Evolutionary conservation across 164 flowering plant genomes (phyloP), one percentile per base, ranked within the genome.

Genomic region (Tinospora cordifolia): DNA sequence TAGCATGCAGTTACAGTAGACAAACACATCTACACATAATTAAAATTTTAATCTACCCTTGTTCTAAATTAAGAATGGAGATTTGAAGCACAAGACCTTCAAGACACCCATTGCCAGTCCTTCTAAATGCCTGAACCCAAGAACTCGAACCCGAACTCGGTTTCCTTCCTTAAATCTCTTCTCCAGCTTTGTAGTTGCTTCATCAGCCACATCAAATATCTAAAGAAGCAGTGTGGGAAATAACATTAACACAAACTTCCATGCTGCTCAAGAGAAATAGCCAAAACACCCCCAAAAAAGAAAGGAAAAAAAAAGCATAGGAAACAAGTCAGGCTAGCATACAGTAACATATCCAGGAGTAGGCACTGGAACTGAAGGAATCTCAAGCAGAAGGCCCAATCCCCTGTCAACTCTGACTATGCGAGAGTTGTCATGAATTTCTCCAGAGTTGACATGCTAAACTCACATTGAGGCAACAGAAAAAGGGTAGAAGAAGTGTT

Each of bases 321-420:
- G 49, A 4, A 51, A 17, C 59, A 51, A 51, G 17, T 51, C 19
- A 51, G 40, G 63, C 22, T 66, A 62, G 81, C 93, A 63, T 88
- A 94, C 99, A 78, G 77, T 77, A 65, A 92, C 92, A 79, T 85
- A 92, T 65, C 88, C 87, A 22, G 98, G 96, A 68, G 87, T 87
- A 65, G 92, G 69, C 40, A 60, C 72, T 40, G 98, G 92, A 64
- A 59, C 14, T 39, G 96, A 85, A 38, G 99, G 96, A 68, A 92
- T 68, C 78, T 89, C 94, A 72, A 95, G 88, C 76, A 95, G 82
- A 80, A 95, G 84, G 64, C 99, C 99, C 34, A 78, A 69, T 36
- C 92, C 89, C 80, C 79, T 86, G 77, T 95, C 99, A 72, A 95
- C 87, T 81, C 98, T 84, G 73, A 92, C 80, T n/a, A 95, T 83